Evolutionary conservation across 2,329 filamentous ascomycete species (phyloP).

Genomic region (Graphilbum sp.): DNA sequence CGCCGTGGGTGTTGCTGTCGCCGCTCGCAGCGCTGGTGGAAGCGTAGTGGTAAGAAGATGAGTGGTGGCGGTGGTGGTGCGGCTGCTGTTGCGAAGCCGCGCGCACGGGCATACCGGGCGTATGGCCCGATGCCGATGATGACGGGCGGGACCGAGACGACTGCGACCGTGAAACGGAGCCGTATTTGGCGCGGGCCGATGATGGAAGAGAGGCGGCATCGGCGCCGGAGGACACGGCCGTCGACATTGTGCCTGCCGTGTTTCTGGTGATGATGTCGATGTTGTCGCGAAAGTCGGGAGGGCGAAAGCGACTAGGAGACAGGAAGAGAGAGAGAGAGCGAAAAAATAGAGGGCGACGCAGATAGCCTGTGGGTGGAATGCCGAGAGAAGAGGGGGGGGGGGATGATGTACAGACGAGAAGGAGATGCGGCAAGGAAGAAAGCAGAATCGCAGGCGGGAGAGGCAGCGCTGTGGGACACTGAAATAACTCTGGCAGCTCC

Average conservation of each 20-base stretch:
- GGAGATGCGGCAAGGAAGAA: neutral
- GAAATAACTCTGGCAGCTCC: neutral
- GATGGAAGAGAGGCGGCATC: conserved; percentile 14
- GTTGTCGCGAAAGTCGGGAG: conserved; percentile 1
- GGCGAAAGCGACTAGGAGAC: neutral
- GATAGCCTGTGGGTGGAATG: neutral
- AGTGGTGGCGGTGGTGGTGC: conserved; percentile 9
- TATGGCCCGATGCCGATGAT: conserved; percentile 12
- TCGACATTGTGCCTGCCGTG: conserved; percentile 15
- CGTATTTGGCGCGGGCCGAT: conserved; percentile 14
- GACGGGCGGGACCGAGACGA: conserved; percentile 20
- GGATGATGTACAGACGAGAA: too few species aligned
- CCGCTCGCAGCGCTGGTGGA: conserved; percentile 1
- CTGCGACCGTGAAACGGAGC: conserved; percentile 16
- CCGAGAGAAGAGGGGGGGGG: too few species aligned
- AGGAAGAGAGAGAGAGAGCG: neutral
- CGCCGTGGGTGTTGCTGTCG: conserved; percentile 1
- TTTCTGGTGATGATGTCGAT: too few species aligned
- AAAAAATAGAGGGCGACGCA: neutral
- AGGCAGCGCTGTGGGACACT: neutral
- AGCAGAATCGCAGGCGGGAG: neutral
- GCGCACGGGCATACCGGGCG: conserved; percentile 7
- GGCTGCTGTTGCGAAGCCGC: conserved; percentile 10
- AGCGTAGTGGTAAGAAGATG: conserved; percentile 4
- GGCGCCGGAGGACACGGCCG: conserved; percentile 16